Evolutionary conservation across 2,329 filamentous ascomycete genomes (phyloP), one percentile per base, ranked within the genome.

Genomic region (Diatrype stigma): DNA sequence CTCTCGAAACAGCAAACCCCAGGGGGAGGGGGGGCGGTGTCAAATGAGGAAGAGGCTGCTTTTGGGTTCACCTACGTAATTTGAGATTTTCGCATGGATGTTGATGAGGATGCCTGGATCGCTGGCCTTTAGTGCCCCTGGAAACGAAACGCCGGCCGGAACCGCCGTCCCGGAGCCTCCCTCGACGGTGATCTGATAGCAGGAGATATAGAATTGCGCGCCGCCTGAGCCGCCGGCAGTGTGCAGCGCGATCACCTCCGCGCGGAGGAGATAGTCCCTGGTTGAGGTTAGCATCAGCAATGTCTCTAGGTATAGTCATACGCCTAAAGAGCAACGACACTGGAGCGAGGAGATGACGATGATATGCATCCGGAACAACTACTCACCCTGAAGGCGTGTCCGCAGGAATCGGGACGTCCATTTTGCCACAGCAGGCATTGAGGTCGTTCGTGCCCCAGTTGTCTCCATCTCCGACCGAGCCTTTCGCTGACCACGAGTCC

Each of bases 51-150:
- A 30, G n/a, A n/a, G n/a, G n/a, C n/a, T n/a, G n/a, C n/a, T 30
- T 6, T 30, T 30, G 26, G 26, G 26, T 10, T 30, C 10, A 5
- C 40, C 26, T 23, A 44, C 40, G 50, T 78, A 77, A 1, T 58
- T 65, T 19, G 56, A 57, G 49, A 76, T 55, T 44, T 68, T 63
- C 8, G 67, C 60, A 62, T 78, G 74, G 54, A 78, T 78, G 61
- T 76, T 75, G 58, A 78, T 63, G 26, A 70, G 63, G 51, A 78
- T 74, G 11, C 75, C 75, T 0, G 75, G 72, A 55, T 78, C 72
- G 16, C 54, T 64, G 5, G 69, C 61, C 55, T 67, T 67, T 60
- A 76, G 74, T 0, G 74, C 75, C 1, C 73, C 71, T 1, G 76
- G 76, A 56, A 78, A 67, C 37, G 40, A 54, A 17, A 66, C 64